Evolutionary conservation across 2,329 filamentous ascomycete genomes (phyloP), one percentile per base, ranked within the genome.

Genomic region (Aspergillus eucalypticola): DNA sequence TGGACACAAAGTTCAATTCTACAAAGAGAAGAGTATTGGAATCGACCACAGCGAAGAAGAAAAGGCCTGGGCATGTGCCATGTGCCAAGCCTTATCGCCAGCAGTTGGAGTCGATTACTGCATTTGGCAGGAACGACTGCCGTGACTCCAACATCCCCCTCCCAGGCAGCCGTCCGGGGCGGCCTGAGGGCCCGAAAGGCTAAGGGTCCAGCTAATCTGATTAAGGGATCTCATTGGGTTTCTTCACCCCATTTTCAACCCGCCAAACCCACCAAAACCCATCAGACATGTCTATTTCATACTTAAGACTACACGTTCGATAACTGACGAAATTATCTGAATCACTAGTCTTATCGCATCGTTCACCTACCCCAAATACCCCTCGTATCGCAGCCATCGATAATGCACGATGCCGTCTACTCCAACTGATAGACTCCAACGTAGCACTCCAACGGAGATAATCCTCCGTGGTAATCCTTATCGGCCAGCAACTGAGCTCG

Each of bases 341-440:
- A 11, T 29, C 25, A 17, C 15, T 17, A 11, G 25, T 7, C 46
- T 50, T 50, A 50, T 50, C 46, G 25, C 46, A 50, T 17, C 19
- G 3, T 2, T 17, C 27, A 50, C 8, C 25, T 32, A 50, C 25
- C 11, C 46, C 46, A 50, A 50, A 50, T 29, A 11, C 8, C 25
- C n/a, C 8, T 50, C 46, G 8, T 11, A 29, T 29, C 25, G 27
- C 46, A 50, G 11, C n/a, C 8, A 29, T 29, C 25, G 46, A 50
- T 50, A 50, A 29, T 32, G 46, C 46, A 50, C 15, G 25, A 50
- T 50, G 46, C 46, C 25, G 25, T 50, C 46, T 32, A 50, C 46
- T 50, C 46, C 46, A 50, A 50, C 46, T 50, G 46, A 50, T 50
- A 50, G 17, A 50, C 46, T 29, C 46, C 46, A 50, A 50, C 15